phyloP scores from a whole-genome alignment of 2,329 filamentous ascomycete species.

The Pezicula carpinea region DNA sequence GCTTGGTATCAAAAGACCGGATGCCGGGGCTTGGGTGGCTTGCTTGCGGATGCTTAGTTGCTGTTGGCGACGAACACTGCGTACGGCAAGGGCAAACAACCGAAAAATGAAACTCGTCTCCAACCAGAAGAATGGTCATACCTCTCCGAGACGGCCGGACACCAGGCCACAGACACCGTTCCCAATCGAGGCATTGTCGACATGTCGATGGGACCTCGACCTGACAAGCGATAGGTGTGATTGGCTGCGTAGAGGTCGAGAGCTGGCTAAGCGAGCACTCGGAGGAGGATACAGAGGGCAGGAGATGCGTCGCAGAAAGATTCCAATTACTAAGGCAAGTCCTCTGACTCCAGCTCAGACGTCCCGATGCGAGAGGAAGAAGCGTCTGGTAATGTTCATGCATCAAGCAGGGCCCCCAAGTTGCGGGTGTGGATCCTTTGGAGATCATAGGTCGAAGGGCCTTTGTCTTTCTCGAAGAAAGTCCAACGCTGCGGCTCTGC shows the following conservation, averaged over 20 bases:
- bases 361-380: background rate
- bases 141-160: constrained; percentile 11
- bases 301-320: background rate
- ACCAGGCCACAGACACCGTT: constrained; percentile 3
- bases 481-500: constrained; percentile 19
- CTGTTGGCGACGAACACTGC: constrained; percentile 8
- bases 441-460: constrained; percentile 6
- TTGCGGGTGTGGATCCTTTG: constrained; percentile 5
- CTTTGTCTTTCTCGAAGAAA: background rate
- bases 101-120: constrained; percentile 10
- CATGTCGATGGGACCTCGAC: constrained; percentile 2
- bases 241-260: constrained; percentile 6
- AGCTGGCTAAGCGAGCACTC: background rate
- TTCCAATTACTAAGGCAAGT: background rate
- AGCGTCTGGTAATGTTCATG: constrained; percentile 1
- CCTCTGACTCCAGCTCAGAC: background rate
- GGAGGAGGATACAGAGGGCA: too few species aligned
- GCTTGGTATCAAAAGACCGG: constrained; percentile 20
- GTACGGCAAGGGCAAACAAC: constrained; percentile 8
- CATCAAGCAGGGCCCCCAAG: constrained; percentile 4
- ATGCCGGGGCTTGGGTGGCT: constrained; percentile 15
- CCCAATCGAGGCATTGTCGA: constrained; percentile 5
- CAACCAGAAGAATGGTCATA: constrained; percentile 13
- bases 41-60: constrained; percentile 14
- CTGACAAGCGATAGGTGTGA: constrained; percentile 8